Conservation (phyloP, 345 rosid species). For the Mangifera indica region DNA sequence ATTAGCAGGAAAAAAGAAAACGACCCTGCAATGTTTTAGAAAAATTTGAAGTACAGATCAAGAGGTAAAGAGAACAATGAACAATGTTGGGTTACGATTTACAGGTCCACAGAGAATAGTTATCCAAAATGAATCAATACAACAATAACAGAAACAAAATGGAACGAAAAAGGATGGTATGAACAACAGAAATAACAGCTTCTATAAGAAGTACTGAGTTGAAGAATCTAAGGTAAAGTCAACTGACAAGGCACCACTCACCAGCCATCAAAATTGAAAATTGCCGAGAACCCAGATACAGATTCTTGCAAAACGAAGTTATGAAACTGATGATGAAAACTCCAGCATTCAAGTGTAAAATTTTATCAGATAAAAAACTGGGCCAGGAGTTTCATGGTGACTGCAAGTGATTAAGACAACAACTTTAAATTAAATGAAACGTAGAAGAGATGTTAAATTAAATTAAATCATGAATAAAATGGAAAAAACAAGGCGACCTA, state of each 20-base stretch:
- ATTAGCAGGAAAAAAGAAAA: neutral
- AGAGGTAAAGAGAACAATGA: too few species aligned
- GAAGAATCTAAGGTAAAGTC: neutral
- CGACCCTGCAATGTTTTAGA: neutral
- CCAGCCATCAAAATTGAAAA: constrained; percentile 14
- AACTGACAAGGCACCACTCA: constrained; percentile 17
- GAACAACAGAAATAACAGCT: neutral
- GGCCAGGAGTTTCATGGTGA: neutral
- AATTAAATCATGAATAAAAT: neutral
- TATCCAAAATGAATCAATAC: neutral
- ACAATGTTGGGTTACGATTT: too few species aligned
- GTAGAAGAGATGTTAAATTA: neutral
- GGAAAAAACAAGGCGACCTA: neutral
- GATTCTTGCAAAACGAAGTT: neutral
- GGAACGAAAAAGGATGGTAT: neutral
- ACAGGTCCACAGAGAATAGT: neutral
- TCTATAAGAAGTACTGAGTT: neutral
- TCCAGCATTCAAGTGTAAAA: neutral
- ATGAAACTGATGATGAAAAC: constrained; percentile 11
- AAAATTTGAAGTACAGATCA: neutral
- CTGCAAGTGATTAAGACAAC: neutral
- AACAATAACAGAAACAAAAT: neutral
- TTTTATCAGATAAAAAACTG: neutral
- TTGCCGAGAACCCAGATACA: constrained; percentile 5
- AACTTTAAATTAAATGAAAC: neutral